Conservation (phyloP, 2,329 filamentous ascomycete species). For the Epichloe elymi region DNA sequence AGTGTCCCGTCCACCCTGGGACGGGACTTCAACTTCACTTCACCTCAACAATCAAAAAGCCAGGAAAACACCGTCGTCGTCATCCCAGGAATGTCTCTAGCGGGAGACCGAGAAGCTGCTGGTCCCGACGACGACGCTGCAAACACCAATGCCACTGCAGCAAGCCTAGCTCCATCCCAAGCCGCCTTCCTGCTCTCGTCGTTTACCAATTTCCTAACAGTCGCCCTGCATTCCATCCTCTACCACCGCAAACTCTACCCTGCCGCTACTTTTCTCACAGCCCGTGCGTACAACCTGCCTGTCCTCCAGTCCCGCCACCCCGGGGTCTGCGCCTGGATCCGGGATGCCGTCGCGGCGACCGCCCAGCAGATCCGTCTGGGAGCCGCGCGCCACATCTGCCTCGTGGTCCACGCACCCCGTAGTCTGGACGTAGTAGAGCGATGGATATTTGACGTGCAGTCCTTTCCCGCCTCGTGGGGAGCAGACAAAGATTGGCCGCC, state of each 20-base stretch:
- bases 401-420: slow-evolving; percentile 31
- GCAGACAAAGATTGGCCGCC: not conserved
- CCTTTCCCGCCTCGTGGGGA: slow-evolving; percentile 28
- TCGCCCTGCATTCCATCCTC: slow-evolving; percentile 75
- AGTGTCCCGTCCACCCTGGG: too few relatives aligned
- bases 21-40: too few relatives aligned
- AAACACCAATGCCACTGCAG: slow-evolving; percentile 3
- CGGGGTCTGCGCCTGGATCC: slow-evolving; percentile 73
- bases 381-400: slow-evolving; percentile 30
- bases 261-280: slow-evolving; percentile 58
- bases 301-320: slow-evolving; percentile 81
- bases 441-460: slow-evolving; percentile 45
- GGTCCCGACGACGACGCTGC: not conserved
- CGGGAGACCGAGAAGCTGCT: not conserved
- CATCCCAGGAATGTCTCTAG: not conserved
- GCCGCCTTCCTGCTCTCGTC: slow-evolving; percentile 42
- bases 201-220: slow-evolving; percentile 69
- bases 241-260: slow-evolving; percentile 76
- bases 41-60: too few relatives aligned
- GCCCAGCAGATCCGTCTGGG: slow-evolving; percentile 53
- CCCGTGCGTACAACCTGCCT: slow-evolving; percentile 70
- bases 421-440: slow-evolving; percentile 38
- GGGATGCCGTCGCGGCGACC: slow-evolving; percentile 63
- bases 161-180: slow-evolving; percentile 22
- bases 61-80: too few relatives aligned